Evolutionary conservation across 106 monocot genomes (phyloP).

Genomic region (Narthecium ossifragum): DNA sequence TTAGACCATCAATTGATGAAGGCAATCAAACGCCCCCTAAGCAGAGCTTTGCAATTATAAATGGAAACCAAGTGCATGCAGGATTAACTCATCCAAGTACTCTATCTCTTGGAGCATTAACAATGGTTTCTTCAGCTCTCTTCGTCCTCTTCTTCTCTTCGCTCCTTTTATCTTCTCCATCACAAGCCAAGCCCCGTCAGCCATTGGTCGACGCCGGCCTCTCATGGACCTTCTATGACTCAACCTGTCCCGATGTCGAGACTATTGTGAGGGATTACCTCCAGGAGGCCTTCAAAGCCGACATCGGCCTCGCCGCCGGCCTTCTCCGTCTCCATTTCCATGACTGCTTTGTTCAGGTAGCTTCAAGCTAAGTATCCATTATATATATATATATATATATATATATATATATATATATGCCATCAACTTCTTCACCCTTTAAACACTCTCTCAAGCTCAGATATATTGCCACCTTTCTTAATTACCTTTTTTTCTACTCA

Average conservation of each 20-base stretch:
- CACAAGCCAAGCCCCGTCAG: constrained; percentile 3
- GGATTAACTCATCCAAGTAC: neutral
- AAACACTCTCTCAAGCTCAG: too few species aligned
- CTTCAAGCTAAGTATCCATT: too few species aligned
- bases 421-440: too few species aligned
- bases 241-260: constrained; percentile 33
- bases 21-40: too few species aligned
- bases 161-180: neutral
- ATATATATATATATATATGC: too few species aligned
- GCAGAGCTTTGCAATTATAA: too few species aligned
- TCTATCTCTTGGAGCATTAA: neutral
- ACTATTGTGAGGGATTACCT: constrained; percentile 30
- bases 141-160: neutral
- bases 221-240: constrained; percentile 33
- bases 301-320: constrained; percentile 59
- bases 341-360: constrained; percentile 61
- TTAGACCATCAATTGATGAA: too few species aligned
- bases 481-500: too few species aligned
- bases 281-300: constrained; percentile 16
- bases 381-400: too few species aligned
- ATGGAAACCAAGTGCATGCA: neutral
- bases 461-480: too few species aligned
- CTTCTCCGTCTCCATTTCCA: constrained; percentile 62
- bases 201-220: constrained; percentile 33
- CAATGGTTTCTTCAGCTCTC: neutral